Conservation (phyloP, 805 yeast species). For the Hermanozyma aechmeae region DNA sequence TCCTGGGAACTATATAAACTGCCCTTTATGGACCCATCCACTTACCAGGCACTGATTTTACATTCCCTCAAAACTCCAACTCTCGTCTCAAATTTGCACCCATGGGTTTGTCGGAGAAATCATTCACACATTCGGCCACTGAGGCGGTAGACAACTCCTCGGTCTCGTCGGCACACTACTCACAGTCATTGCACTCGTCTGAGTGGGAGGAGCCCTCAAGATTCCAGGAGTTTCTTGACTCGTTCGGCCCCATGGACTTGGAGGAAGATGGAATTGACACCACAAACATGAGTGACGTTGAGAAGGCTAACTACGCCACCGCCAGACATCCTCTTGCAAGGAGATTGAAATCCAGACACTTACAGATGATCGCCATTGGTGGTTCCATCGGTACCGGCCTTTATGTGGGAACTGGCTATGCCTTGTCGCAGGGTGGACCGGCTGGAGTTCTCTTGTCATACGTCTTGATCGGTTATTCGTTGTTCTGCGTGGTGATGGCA, state of each 20-base stretch:
- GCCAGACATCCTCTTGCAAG: constrained; percentile 37
- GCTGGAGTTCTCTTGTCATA: constrained; percentile 12
- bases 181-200: no score
- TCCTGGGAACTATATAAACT: no score
- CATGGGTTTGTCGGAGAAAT: no score
- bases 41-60: no score
- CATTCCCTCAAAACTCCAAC: no score
- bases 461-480: constrained; percentile 11
- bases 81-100: no score
- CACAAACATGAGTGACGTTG: constrained; percentile 26
- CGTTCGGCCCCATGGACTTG: background rate
- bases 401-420: constrained; percentile 12
- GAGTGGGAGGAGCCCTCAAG: no score
- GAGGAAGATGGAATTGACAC: constrained; percentile 25
- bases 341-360: constrained; percentile 42
- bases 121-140: no score
- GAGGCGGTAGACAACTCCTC: no score
- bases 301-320: constrained; percentile 29
- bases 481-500: constrained; percentile 12
- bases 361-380: constrained; percentile 71
- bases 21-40: no score
- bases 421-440: constrained; percentile 12
- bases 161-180: no score
- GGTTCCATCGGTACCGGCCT: constrained; percentile 80
- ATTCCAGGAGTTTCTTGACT: background rate